Evolutionary conservation across 164 flowering plant species (phyloP).

Genomic region (Dillenia suffruticosa): DNA sequence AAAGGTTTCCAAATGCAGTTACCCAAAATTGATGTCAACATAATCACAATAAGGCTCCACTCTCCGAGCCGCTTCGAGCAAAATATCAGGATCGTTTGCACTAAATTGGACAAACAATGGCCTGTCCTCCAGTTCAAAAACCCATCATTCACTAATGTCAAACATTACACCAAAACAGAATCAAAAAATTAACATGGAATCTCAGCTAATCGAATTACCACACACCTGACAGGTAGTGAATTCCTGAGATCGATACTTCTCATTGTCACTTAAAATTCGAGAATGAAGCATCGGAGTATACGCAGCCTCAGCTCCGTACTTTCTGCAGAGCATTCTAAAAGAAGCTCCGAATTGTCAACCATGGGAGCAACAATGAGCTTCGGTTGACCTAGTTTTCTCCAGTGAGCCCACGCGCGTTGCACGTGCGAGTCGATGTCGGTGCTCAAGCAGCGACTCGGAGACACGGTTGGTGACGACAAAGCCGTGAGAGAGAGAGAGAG

Average conservation of each 20-base stretch:
- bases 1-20: conserved; percentile 5
- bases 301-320: conserved; percentile 90
- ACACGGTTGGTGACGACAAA: conserved; percentile 8
- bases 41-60: conserved; percentile 88
- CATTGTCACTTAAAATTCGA: conserved; percentile 70
- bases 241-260: conserved; percentile 64
- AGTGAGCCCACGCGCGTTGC: conserved; percentile 91
- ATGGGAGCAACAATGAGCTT: conserved; percentile 90
- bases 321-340: conserved; percentile 86
- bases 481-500: background rate
- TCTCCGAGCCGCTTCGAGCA: conserved; percentile 69
- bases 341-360: conserved; percentile 97
- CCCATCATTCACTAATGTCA: background rate
- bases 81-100: conserved; percentile 85
- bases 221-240: conserved; percentile 85
- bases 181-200: background rate
- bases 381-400: conserved; percentile 75
- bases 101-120: conserved; percentile 95
- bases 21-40: conserved; percentile 97
- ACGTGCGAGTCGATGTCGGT: conserved; percentile 41
- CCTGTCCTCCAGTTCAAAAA: conserved; percentile 82
- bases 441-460: conserved; percentile 28
- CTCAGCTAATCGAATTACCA: too few relatives aligned
- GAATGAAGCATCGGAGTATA: conserved; percentile 98
- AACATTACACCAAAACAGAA: background rate